Base-by-base conservation (phyloP, 169 alveolate species). In the Eimeria nieschulzi region DNA sequence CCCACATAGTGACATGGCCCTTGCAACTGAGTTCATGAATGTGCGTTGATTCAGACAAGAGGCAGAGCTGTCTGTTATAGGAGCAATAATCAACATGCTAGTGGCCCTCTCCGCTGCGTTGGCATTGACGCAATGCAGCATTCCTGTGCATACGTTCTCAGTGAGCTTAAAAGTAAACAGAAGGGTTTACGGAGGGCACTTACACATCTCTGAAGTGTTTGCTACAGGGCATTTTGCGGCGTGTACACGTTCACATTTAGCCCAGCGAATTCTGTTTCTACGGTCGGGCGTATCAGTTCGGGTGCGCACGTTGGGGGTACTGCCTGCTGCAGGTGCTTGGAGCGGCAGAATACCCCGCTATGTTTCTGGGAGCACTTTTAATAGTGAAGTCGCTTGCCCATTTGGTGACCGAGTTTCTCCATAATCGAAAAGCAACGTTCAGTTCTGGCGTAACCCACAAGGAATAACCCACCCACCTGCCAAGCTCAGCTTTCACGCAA, bases 71-170 rank as follows among this genome's bases (percentile, higher is more conserved):
- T 82, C 76, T 12, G 76, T 82, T 26, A 63, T 75, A 3, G 88
- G 88, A 33, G 88, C 88, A 26, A 82, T 82, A 10, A 23, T 82
- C n/a, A 82, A 82, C 59, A 56, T 82, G 88, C 26, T 70, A 53
- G 15, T 82, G 25, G 88, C 88, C 15, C 88, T 82, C 88, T 82
- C 88, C 23, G 88, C 88, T 19, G 88, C 78, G 7, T 51, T 82
- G 64, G 76, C 88, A 39, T 9, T 61, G 46, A 54, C 78, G 17
- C 88, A 82, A 61, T 56, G 76, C 33, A 19, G 88, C 88, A 63
- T 82, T 1, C 88, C 88, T 2, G 88, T 73, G 10, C 9, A 33
- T 56, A 82, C 56, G 51, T 61, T 82, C n/a, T 82, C 88, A 68
- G 88, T 82, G 78, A 59, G 88, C 61, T 9, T 53, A 23, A 33